phyloP scores from a whole-genome alignment of 805 yeast species.

The Suhomyces faveliae region DNA sequence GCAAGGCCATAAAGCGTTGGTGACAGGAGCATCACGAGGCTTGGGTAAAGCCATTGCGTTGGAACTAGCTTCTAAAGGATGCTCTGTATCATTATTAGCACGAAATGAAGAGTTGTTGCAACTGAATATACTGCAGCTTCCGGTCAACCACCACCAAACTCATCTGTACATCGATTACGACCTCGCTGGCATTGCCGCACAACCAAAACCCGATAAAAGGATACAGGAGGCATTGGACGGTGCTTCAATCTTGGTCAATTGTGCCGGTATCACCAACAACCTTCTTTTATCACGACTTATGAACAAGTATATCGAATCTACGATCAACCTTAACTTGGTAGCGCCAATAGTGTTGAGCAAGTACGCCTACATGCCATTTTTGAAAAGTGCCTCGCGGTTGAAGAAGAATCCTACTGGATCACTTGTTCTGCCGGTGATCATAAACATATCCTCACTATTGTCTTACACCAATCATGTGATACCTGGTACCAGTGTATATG shows the following conservation, averaged over 20 bases:
- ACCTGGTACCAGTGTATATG: conserved; percentile 64
- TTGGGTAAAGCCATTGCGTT: conserved; percentile 59
- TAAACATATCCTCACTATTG: conserved; percentile 68
- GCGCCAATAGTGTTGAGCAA: conserved; percentile 63
- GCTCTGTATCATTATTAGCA: conserved; percentile 50
- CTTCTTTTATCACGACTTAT: conserved; percentile 47
- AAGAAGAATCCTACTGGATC: conserved; percentile 5
- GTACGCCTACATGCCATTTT: conserved; percentile 50
- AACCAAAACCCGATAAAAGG: conserved; percentile 5
- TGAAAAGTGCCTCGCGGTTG: conserved; percentile 23
- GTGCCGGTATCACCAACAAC: conserved; percentile 67
- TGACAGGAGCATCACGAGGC: conserved; percentile 74
- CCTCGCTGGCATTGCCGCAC: conserved; percentile 15
- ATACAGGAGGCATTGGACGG: conserved; percentile 27
- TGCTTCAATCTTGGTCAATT: conserved; percentile 51
- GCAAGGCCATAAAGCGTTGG: conserved; percentile 38
- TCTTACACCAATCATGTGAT: conserved; percentile 35
- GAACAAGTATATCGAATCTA: conserved; percentile 37
- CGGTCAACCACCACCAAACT: conserved; percentile 11
- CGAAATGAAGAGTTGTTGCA: conserved; percentile 41
- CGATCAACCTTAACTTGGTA: conserved; percentile 55
- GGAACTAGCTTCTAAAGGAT: conserved; percentile 50
- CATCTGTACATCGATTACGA: conserved; percentile 38
- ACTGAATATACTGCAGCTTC: conserved; percentile 16
- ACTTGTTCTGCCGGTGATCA: conserved; percentile 32